These are phyloP conservation scores for Dioscorea dumetorum DNA, from an alignment of 106 monocot genomes.

Conservation along the genomic window DNA sequence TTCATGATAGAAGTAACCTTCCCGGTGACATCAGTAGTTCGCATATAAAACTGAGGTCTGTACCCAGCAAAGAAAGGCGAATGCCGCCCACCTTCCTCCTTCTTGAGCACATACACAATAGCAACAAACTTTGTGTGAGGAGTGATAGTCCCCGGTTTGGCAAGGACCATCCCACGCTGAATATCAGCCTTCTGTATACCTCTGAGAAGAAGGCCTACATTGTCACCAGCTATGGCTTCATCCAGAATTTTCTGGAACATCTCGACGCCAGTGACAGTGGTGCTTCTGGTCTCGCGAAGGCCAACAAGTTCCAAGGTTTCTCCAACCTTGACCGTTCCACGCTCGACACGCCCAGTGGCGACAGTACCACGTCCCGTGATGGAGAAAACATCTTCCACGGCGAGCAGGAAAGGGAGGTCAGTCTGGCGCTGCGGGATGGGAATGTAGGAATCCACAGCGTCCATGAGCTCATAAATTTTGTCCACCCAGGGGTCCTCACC, in stretches of 20 bases:
- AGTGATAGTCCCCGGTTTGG: constrained; percentile 67
- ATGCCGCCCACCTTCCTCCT: constrained; percentile 79
- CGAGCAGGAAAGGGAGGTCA: constrained; percentile 87
- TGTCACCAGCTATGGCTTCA: constrained; percentile 71
- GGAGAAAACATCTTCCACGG: constrained; percentile 92
- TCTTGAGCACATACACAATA: constrained; percentile 72
- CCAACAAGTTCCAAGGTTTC: constrained; percentile 66
- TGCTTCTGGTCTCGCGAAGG: constrained; percentile 46
- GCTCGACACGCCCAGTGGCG: constrained; percentile 79
- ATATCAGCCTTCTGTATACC: constrained; percentile 69
- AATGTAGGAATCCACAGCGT: constrained; percentile 81
- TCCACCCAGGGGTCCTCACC: constrained; percentile 88
- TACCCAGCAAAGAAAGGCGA: constrained; percentile 72
- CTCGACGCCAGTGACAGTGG: constrained; percentile 79
- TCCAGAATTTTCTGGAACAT: constrained; percentile 93
- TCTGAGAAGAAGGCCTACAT: constrained; percentile 62
- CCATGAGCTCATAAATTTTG: constrained; percentile 79
- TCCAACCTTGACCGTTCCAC: constrained; percentile 68
- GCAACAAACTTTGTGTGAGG: constrained; percentile 68
- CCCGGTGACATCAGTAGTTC: constrained; percentile 75
- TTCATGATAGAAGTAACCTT: constrained; percentile 56
- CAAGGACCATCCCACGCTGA: constrained; percentile 68
- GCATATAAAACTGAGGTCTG: constrained; percentile 73
- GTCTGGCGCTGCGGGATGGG: constrained; percentile 86
- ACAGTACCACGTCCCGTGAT: constrained; percentile 94